Base-by-base conservation (phyloP, 345 rosid species). In the Noccaea caerulescens region DNA sequence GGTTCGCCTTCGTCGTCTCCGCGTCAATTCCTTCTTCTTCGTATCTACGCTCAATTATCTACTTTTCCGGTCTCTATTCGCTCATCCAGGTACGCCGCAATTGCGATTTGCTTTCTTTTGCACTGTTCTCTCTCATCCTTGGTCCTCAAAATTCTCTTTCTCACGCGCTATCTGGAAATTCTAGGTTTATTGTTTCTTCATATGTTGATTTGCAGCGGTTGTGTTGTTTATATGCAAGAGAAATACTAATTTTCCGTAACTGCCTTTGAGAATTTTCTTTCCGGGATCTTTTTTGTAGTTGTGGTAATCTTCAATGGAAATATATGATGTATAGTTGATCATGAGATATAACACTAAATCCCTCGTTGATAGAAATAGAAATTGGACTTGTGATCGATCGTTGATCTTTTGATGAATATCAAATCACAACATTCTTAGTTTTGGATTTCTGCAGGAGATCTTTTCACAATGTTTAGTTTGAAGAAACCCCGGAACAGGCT, bases 401-500 rank as follows among this genome's bases (percentile, higher is more conserved):
- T 58, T 69, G 47, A 69, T 71, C 33, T 60, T 60, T 51, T 71
- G 54, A 32, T 62, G 30, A 43, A 62, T 18, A 18, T 60, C 34
- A 50, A 54, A 9, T 62, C 69, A 30, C 54, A 20, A 4, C 57
- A 13, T 63, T 43, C 38, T 60, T 49, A 38, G 11, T 23, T 54
- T 2, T 45, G 41, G 13, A 18, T 30, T 41, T 37, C 14, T 66
- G 52, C 27, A 11, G 53, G 14, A 46, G 44, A 16, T 8, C 10
- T 65, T 49, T n/a, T 46, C 39, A 41, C 67, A 10, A 92, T 92
- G 96, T 81, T 76, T 63, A 83, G 82, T 49, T 79, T 73, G 33
- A 90, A 76, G 80, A 93, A 83, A 72, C 80, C 87, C 42, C 84
- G 85, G 9, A 9, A 81, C 54, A 83, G 73, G 71, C 65, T 51